phyloP scores from a whole-genome alignment of 176 grass and related monocot species.

The Eragrostis curvula region DNA sequence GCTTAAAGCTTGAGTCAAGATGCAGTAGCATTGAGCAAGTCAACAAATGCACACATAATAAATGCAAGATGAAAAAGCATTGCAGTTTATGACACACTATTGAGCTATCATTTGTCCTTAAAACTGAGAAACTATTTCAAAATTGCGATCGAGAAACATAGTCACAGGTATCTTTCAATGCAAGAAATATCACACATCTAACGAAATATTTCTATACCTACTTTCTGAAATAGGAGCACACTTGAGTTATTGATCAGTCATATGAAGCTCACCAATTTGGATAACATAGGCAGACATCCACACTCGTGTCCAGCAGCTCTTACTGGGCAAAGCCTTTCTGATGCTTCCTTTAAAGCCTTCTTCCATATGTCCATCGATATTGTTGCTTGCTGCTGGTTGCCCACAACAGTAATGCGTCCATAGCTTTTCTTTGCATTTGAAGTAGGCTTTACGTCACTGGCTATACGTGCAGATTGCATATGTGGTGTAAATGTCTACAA shows the following conservation, averaged over 20 bases:
- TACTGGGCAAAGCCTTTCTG: slow-evolving; percentile 84
- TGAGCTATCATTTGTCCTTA: slow-evolving; percentile 6
- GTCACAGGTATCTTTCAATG: not conserved
- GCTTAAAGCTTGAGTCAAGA: slow-evolving; percentile 13
- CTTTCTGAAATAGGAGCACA: slow-evolving; percentile 18
- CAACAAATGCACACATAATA: not conserved
- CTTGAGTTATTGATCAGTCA: slow-evolving; percentile 2
- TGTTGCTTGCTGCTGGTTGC: slow-evolving; percentile 68
- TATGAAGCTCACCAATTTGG: slow-evolving; percentile 73
- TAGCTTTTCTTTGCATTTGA: slow-evolving; percentile 68
- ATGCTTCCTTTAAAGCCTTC: slow-evolving; percentile 88
- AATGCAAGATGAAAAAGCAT: not conserved
- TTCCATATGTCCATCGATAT: slow-evolving; percentile 92
- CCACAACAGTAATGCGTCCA: slow-evolving; percentile 55
- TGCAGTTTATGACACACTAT: not conserved
- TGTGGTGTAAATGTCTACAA: slow-evolving; percentile 84
- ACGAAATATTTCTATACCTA: slow-evolving; percentile 22
- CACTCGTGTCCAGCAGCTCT: slow-evolving; percentile 86
- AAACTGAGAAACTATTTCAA: not conserved
- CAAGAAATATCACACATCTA: not conserved
- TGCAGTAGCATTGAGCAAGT: not conserved
- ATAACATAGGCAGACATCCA: slow-evolving; percentile 80
- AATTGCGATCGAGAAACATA: not conserved
- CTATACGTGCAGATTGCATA: slow-evolving; percentile 74
- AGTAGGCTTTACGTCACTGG: slow-evolving; percentile 46